Base-by-base conservation (phyloP, 202 grass and related monocot species). In the Panicum virgatum region DNA sequence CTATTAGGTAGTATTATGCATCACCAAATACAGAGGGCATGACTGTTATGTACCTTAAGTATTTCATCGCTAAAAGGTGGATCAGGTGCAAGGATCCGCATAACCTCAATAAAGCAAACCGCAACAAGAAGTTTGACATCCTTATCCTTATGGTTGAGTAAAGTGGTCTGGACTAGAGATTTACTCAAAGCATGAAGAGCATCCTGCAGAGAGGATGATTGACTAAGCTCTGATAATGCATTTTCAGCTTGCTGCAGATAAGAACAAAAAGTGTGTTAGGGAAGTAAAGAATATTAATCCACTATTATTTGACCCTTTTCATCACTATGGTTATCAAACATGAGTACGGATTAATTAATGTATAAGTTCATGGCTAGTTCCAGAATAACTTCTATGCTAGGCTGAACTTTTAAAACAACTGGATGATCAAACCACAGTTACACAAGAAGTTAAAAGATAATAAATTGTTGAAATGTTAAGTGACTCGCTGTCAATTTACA, bases 111-210 rank as follows among this genome's bases (percentile, higher is more conserved):
- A 66, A 94, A 90, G 73, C 96, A 98, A 80, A 91, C 84, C 7
- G 88, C 89, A 85, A 95, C 79, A 69, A 98, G 79, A 89, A 98
- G 91, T 80, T 74, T 98, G 73, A 98, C 90, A 90, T 98, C 92
- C 76, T 96, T 98, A 77, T 98, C 96, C 82, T 90, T 93, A 84
- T 96, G 89, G 67, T 85, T 88, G 73, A 96, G 90, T 78, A 98
- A 90, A 78, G 79, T 84, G 43, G 80, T 90, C 81, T 93, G 87
- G 56, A 63, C 80, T 47, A 98, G 77, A 82, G 92, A 95, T 76
- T 83, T 77, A 40, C 80, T 95, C 74, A 98, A 82, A 85, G 90
- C 83, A 56, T 68, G 48, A 76, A 98, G 88, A 85, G 87, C 47
- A 61, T 64, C 77, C 45, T 85, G 90, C 74, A 96, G 74, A 80